Conservation (phyloP, 202 grass and related monocot genomes). For the Hordeum pubiflorum region DNA sequence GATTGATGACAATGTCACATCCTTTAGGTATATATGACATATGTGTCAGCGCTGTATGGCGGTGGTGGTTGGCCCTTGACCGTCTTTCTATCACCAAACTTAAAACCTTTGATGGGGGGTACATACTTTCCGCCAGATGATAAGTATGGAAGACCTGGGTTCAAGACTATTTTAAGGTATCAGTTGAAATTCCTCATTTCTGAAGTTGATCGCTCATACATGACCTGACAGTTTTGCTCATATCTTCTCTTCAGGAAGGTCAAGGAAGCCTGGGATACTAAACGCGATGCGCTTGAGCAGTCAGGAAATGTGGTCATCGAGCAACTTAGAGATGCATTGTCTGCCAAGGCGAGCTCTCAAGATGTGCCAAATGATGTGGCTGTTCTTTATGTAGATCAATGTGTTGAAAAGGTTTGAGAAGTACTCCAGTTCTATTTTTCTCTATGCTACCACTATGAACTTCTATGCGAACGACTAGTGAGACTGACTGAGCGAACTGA, state of each 20-base stretch:
- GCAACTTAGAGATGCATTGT: conserved; percentile 76
- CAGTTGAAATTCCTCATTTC: not conserved
- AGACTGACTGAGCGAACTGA: conserved; percentile 6
- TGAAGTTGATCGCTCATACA: not conserved
- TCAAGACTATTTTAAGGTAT: conserved; percentile 93
- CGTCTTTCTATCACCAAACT: conserved; percentile 75
- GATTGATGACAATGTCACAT: not conserved
- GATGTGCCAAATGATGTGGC: conserved; percentile 61
- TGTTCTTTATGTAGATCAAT: conserved; percentile 48
- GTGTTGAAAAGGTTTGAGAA: conserved; percentile 66
- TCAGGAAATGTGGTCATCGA: conserved; percentile 56
- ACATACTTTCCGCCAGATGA: conserved; percentile 97
- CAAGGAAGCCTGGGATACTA: conserved; percentile 87
- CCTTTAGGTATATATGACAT: conserved; percentile 95
- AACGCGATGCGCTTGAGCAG: conserved; percentile 63
- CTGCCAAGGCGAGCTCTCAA: conserved; percentile 52
- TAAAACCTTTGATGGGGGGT: conserved; percentile 90
- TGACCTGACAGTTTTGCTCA: not conserved
- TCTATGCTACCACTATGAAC: not conserved
- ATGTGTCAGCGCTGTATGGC: conserved; percentile 74
- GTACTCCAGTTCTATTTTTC: not conserved
- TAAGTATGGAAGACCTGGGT: conserved; percentile 78
- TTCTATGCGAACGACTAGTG: not conserved
- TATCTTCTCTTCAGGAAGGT: conserved; percentile 51
- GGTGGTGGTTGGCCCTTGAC: conserved; percentile 92